phyloP scores from a whole-genome alignment of 306 rosid species.

The Rosa lucieae region DNA sequence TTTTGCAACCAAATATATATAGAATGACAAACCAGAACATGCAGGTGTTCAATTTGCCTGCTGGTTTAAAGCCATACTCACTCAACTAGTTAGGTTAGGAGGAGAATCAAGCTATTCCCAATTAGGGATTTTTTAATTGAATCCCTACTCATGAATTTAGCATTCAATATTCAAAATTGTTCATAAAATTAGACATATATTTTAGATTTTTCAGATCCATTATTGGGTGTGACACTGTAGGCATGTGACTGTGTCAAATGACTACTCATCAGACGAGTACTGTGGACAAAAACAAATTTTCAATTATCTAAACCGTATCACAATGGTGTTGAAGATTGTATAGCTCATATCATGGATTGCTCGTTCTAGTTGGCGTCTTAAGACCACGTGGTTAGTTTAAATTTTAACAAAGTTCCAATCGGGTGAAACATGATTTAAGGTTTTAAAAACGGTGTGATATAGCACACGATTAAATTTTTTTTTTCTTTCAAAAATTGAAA shows the following conservation, averaged over 20 bases:
- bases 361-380: no score
- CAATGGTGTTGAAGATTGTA: not conserved
- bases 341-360: no score
- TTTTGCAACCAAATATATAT: not conserved
- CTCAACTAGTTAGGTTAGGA: not conserved
- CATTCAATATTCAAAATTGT: not conserved
- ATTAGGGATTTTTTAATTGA: not conserved
- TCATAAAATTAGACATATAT: not conserved
- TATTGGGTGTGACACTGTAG: not conserved
- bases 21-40: not conserved
- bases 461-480: no score
- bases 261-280: not conserved
- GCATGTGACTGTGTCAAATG: slow-evolving; percentile 1
- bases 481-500: no score
- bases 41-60: not conserved
- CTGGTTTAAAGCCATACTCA: not conserved
- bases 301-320: not conserved
- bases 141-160: not conserved
- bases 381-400: no score
- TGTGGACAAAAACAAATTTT: not conserved
- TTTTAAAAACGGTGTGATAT: no score
- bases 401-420: no score
- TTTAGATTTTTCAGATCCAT: not conserved
- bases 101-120: not conserved
- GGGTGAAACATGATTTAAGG: no score